Evolutionary conservation across 257 asterid genomes (phyloP), one percentile per base, ranked within the genome.

Genomic region (Fraxinus quadrangulata): DNA sequence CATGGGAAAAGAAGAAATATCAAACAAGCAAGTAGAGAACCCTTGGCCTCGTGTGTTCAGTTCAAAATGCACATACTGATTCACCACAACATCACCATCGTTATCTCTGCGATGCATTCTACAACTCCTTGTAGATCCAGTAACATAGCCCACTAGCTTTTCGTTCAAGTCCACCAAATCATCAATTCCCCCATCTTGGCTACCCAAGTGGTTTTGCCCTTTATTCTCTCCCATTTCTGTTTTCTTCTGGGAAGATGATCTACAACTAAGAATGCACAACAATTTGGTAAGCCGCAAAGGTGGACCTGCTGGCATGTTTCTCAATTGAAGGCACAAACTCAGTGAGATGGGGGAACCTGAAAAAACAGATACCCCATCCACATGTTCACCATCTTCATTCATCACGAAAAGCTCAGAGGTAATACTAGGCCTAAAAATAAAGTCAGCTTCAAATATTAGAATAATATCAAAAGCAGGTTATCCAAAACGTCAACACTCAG

Each of bases 21-120:
- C 94, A 30, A 93, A 93, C 86, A 90, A 86, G 85, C 97, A 88
- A 72, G 93, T 80, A n/a, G 94, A 86, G 78, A 96, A 88, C 75
- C 99, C 98, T 80, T 89, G 98, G 68, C 94, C 86, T 26, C 84
- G 80, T 73, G 81, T 82, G 28, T 86, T 88, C 21, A 84, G 84
- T 45, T 87, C 87, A 75, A 96, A 93, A 72, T 81, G 68, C 21
- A 86, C 80, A 69, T 84, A 92, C 73, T 76, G 86, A 59, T 77
- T 83, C 76, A 78, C 88, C 51, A 61, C 75, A 40, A 45, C 2
- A 30, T 80, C 87, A 51, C 49, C 72, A 28, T 66, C 66, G 61
- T 54, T 78, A 72, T 42, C 81, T 74, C 72, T 39, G 74, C 67
- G 17, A 42, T 17, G 77, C 30, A 42, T 73, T 42, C 78, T 83